These are phyloP conservation scores for Coemansia sp. DNA, from an alignment of 192 early-diverging fungal species.

Conservation along the genomic window DNA sequence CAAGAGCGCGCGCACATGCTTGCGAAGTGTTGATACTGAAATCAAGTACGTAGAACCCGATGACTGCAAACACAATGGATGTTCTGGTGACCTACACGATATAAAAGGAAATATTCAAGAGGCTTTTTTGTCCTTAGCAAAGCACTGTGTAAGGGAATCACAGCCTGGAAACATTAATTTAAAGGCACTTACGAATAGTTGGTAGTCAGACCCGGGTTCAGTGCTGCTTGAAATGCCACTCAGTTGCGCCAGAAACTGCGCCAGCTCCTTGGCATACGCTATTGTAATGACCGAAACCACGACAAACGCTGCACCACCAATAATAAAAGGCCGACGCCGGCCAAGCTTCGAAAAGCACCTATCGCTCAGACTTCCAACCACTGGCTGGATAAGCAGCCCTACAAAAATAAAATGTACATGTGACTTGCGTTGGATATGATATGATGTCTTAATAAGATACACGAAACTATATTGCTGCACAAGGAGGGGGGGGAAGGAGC, in stretches of 20 bases:
- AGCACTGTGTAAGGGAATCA: not conserved
- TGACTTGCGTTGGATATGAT: not conserved
- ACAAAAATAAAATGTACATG: conserved; percentile 1
- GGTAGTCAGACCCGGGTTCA: conserved; percentile 25
- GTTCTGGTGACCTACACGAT: conserved; percentile 40
- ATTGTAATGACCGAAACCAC: conserved; percentile 38
- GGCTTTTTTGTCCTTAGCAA: not conserved
- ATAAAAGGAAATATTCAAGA: not conserved
- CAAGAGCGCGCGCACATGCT: conserved; percentile 80
- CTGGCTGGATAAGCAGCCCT: conserved; percentile 70
- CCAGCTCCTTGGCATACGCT: conserved; percentile 45
- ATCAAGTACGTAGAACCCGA: conserved; percentile 87
- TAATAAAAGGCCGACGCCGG: conserved; percentile 82
- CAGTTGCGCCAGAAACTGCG: conserved; percentile 15
- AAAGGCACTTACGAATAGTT: conserved; percentile 26
- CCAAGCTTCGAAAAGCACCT: conserved; percentile 66
- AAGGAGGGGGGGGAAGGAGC: too few species aligned
- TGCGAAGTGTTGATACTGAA: conserved; percentile 92
- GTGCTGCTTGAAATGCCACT: conserved; percentile 2
- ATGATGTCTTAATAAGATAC: not conserved
- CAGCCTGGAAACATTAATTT: not conserved
- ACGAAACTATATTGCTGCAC: too few species aligned
- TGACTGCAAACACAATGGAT: conserved; percentile 75
- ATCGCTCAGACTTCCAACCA: conserved; percentile 86
- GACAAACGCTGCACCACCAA: conserved; percentile 63